phyloP scores from a whole-genome alignment of 176 grass and related monocot species.

The Eremochloa ophiuroides region DNA sequence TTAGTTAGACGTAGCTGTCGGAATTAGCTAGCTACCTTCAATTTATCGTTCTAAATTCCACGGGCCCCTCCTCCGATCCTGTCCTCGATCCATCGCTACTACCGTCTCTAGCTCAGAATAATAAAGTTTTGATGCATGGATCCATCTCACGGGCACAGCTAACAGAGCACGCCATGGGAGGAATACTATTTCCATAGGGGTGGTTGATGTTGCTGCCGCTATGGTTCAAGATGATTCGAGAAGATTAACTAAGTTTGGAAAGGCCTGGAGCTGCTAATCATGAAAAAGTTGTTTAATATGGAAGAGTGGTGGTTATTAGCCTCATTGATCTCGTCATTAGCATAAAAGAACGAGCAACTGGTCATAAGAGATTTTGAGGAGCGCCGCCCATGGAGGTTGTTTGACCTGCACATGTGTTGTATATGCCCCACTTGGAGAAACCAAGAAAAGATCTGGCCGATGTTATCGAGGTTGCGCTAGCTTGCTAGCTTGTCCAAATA shows the following conservation, averaged over 20 bases:
- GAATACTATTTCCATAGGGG: constrained; percentile 1
- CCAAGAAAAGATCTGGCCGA: constrained; percentile 25
- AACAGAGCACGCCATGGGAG: background rate
- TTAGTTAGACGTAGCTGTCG: constrained; percentile 25
- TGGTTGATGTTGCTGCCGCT: constrained; percentile 23
- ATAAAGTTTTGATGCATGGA: background rate
- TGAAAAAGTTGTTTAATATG: constrained; percentile 7
- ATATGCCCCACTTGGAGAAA: constrained; percentile 32
- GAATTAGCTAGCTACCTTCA: constrained; percentile 4
- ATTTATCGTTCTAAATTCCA: background rate
- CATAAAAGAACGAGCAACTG: constrained; percentile 33
- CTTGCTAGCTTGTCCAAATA: background rate
- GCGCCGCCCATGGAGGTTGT: constrained; percentile 28
- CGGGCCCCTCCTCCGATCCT: background rate
- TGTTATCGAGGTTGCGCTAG: background rate
- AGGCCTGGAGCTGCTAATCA: background rate
- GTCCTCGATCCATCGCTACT: background rate
- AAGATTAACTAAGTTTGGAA: constrained; percentile 39
- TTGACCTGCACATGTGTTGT: constrained; percentile 16
- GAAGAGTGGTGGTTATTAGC: background rate
- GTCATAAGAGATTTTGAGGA: constrained; percentile 1
- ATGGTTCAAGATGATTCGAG: constrained; percentile 33
- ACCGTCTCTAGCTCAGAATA: constrained; percentile 19
- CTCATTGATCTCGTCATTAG: constrained; percentile 23
- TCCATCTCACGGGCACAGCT: background rate